Conservation (phyloP, 306 rosid species). For the Prunus mume region DNA sequence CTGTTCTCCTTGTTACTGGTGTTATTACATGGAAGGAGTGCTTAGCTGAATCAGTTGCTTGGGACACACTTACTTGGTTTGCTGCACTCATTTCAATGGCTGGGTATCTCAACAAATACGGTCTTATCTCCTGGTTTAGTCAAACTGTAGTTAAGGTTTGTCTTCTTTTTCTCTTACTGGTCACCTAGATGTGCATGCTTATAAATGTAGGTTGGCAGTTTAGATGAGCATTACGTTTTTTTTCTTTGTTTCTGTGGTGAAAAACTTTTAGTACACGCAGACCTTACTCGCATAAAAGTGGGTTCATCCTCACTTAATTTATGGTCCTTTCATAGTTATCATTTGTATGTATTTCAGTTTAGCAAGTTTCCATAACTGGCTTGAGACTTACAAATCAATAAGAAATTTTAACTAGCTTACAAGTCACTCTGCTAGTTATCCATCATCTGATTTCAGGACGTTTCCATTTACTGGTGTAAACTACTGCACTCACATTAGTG, state of each 20-base stretch:
- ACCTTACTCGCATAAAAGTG: not conserved
- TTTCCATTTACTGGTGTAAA: not conserved
- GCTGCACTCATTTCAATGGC: conserved; percentile 99
- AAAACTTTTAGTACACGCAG: not conserved
- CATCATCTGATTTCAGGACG: not conserved
- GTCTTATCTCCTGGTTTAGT: conserved; percentile 98
- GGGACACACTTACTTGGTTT: conserved; percentile 99
- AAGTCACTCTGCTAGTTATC: not conserved
- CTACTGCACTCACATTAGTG: not conserved
- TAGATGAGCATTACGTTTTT: not conserved
- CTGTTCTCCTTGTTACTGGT: conserved; percentile 86
- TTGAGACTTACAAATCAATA: not conserved
- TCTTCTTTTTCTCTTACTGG: conserved; percentile 20
- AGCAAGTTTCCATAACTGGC: not conserved
- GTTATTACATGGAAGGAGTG: conserved; percentile 99
- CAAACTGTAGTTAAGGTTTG: conserved; percentile 89
- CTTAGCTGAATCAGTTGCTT: conserved; percentile 92
- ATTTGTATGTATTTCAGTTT: not conserved
- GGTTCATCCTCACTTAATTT: not conserved
- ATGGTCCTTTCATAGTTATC: not conserved
- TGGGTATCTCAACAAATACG: conserved; percentile 97
- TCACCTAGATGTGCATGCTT: not conserved
- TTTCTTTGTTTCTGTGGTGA: not conserved
- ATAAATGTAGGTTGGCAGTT: not conserved
- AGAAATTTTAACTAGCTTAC: not conserved